Evolutionary conservation across 2,329 filamentous ascomycete species (phyloP).

Genomic region (Lasiodiplodia gonubiensis): DNA sequence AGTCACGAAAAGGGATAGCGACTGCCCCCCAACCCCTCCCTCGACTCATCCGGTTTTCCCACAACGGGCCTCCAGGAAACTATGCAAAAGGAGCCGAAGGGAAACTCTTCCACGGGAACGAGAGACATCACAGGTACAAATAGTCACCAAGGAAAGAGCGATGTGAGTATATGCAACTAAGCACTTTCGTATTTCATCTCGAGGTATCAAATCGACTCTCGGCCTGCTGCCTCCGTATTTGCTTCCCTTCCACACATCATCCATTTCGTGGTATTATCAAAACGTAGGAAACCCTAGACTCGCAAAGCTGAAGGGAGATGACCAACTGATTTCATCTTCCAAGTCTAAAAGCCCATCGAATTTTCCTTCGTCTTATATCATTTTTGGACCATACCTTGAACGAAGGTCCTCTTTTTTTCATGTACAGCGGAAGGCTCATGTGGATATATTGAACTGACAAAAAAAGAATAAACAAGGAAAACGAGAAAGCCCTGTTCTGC

Average conservation of each 20-base stretch:
- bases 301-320: background rate
- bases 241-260: background rate
- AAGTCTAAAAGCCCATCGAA: background rate
- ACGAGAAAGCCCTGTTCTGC: background rate
- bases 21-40: too few relatives aligned
- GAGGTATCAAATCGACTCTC: background rate
- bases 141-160: background rate
- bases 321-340: background rate
- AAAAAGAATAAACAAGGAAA: conserved; percentile 7
- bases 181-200: background rate
- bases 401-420: background rate
- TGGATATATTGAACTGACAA: conserved; percentile 15
- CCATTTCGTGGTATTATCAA: background rate
- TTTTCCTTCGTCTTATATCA: background rate
- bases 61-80: too few relatives aligned
- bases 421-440: background rate
- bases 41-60: too few relatives aligned
- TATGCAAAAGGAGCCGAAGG: too few relatives aligned
- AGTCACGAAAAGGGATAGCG: too few relatives aligned
- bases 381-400: background rate
- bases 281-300: background rate
- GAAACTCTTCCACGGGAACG: too few relatives aligned
- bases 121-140: background rate
- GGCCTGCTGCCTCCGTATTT: background rate
- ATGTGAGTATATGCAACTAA: background rate